Evolutionary conservation across 2,329 filamentous ascomycete genomes (phyloP), one percentile per base, ranked within the genome.

Genomic region (Paecilomyces dactylethromorphus): DNA sequence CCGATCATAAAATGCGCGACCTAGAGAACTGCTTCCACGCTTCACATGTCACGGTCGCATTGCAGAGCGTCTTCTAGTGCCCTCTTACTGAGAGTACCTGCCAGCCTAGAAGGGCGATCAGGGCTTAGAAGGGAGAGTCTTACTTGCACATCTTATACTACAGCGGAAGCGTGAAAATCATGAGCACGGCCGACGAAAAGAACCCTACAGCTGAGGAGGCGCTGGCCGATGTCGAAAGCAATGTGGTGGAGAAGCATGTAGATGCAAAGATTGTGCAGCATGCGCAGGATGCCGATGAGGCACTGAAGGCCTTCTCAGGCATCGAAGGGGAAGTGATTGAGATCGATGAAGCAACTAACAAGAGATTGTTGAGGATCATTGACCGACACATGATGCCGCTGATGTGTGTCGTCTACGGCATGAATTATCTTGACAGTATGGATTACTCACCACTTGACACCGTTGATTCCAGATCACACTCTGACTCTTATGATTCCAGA

Each of bases 381-480:
- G 86, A 89, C 69, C 81, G 77, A 79, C 82, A 85, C 66, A 71
- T 86, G 62, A 83, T 86, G 79, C 84, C 83, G 0, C 72, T 86
- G 62, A 76, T 86, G 66, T 86, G 82, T 59, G 65, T 83, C 31
- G 76, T 85, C 3, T 86, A 86, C 63, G 82, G 81, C 1, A 74
- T 86, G 65, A 84, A 85, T 63, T 86, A 79, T 66, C 72, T 86
- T 6, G 82, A 80, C 61, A 80, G 74, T 77, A 71, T 49, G 72
- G 21, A 31, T 12, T 7, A 56, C 26, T n/a, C 8, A 10, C 6
- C 26, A 49, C 10, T 18, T 53, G 32, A 6, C 33, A 15, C 56
- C 35, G 5, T 18, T 22, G 22, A 22, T 51, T n/a, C 39, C 6
- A 10, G 10, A 26, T 18, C 26, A 31, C 2, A 24, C 21, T 8